Evolutionary conservation across 306 rosid genomes (phyloP).

Genomic region (Dalbergia cultrata): DNA sequence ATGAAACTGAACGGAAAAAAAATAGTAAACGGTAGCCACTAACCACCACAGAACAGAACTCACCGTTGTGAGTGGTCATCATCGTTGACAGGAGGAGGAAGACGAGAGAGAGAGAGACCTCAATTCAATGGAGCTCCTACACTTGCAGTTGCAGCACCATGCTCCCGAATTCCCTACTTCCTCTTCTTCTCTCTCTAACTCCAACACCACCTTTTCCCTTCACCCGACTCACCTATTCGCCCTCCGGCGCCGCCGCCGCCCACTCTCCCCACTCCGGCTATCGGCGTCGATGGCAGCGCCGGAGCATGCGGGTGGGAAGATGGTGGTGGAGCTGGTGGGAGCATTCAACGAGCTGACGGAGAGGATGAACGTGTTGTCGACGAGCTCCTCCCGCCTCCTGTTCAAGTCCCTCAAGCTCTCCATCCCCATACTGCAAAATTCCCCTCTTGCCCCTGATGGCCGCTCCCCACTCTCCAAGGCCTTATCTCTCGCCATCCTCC

Average conservation of each 20-base stretch:
- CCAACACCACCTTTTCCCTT: neutral
- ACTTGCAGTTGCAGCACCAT: constrained; percentile 19
- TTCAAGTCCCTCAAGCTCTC: constrained; percentile 88
- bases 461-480: constrained; percentile 88
- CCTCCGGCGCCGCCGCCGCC: constrained; percentile 16
- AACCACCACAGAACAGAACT: neutral
- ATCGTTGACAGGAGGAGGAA: neutral
- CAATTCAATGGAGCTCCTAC: constrained; percentile 40
- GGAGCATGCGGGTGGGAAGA: constrained; percentile 77
- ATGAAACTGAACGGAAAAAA: neutral
- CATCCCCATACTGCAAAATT: constrained; percentile 67
- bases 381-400: constrained; percentile 69
- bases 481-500: constrained; percentile 75
- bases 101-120: neutral
- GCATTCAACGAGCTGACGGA: constrained; percentile 84
- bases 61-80: neutral
- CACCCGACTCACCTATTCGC: neutral
- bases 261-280: neutral
- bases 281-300: constrained; percentile 30
- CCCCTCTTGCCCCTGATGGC: constrained; percentile 72
- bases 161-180: constrained; percentile 26
- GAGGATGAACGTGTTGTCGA: constrained; percentile 68
- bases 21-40: neutral
- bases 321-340: constrained; percentile 93
- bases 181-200: constrained; percentile 16